Conservation (phyloP, 352 stramenopile species). For the Phytopythium aichiense region DNA sequence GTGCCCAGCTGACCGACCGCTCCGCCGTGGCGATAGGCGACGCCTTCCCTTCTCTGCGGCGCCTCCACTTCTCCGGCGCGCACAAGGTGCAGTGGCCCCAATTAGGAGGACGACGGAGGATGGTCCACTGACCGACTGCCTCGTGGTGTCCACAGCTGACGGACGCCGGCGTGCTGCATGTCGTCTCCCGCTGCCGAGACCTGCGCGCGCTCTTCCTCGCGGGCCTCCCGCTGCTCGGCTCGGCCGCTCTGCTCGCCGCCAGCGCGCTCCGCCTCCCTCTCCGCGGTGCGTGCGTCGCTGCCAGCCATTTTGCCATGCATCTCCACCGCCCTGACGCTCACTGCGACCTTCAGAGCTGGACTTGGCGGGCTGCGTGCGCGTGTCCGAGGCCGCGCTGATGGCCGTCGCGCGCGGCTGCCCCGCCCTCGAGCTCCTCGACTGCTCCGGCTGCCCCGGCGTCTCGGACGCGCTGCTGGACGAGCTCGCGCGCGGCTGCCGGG, state of each 20-base stretch:
- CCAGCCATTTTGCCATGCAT: neutral
- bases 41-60: neutral
- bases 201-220: slow-evolving; percentile 56
- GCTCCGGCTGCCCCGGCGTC: slow-evolving; percentile 74
- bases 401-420: neutral
- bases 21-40: neutral
- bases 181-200: slow-evolving; percentile 42
- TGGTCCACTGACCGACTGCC: neutral
- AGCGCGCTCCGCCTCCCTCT: slow-evolving; percentile 47
- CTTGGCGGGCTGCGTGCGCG: slow-evolving; percentile 52
- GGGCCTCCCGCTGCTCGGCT: slow-evolving; percentile 47
- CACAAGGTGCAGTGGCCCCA: neutral
- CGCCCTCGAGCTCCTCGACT: slow-evolving; percentile 45
- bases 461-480: slow-evolving; percentile 80
- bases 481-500: slow-evolving; percentile 55
- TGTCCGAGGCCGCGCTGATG: slow-evolving; percentile 25
- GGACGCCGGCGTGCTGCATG: slow-evolving; percentile 45
- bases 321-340: neutral
- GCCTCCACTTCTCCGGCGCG: slow-evolving; percentile 2
- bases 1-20: slow-evolving; percentile 2
- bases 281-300: slow-evolving; percentile 25
- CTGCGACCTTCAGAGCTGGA: slow-evolving; percentile 67
- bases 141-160: slow-evolving; percentile 37
- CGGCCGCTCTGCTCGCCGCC: slow-evolving; percentile 45
- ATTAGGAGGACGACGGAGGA: too few relatives aligned